A percentile compares a stretch with the other conserved stretches of the same genome.
phyloP scores from a whole-genome alignment of 139 green algal genomes.

The Astrephomene gubernaculifera region DNA sequence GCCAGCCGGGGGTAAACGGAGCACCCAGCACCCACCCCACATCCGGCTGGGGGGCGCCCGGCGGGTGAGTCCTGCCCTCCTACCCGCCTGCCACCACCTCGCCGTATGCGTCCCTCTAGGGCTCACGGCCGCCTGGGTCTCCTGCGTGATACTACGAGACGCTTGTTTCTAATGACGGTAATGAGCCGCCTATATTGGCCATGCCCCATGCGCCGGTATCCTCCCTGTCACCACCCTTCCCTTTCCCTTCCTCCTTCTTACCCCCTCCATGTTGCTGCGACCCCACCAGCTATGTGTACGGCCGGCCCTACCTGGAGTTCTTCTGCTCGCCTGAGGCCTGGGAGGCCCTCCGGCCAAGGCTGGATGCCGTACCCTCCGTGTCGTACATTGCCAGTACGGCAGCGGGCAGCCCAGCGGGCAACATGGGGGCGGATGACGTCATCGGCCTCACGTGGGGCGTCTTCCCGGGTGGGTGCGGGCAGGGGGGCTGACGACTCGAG shows the following conservation, averaged over 20 bases:
- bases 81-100: too few species aligned
- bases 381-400: slow-evolving; percentile 82
- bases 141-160: too few species aligned
- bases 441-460: slow-evolving; percentile 91
- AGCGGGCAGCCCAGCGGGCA: slow-evolving; percentile 67
- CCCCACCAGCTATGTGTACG: slow-evolving; percentile 74
- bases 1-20: slow-evolving; percentile 79
- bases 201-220: too few species aligned
- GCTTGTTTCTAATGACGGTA: too few species aligned
- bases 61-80: slow-evolving; percentile 78
- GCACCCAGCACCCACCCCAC: slow-evolving; percentile 56
- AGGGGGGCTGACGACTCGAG: too few species aligned
- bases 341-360: slow-evolving; percentile 59
- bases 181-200: too few species aligned
- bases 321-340: slow-evolving; percentile 77
- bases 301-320: slow-evolving; percentile 91
- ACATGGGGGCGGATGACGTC: slow-evolving; percentile 58
- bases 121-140: too few species aligned
- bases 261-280: background rate
- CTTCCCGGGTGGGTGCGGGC: slow-evolving; percentile 79
- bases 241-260: background rate
- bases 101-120: too few species aligned
- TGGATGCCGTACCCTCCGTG: slow-evolving; percentile 61
- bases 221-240: background rate
- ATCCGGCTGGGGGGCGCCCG: slow-evolving; percentile 78